A percentile compares a stretch with the other conserved stretches of the same genome.
Evolutionary conservation across 73 alveolate genomes (phyloP).

Genomic region (Paramecium primaurelia): DNA sequence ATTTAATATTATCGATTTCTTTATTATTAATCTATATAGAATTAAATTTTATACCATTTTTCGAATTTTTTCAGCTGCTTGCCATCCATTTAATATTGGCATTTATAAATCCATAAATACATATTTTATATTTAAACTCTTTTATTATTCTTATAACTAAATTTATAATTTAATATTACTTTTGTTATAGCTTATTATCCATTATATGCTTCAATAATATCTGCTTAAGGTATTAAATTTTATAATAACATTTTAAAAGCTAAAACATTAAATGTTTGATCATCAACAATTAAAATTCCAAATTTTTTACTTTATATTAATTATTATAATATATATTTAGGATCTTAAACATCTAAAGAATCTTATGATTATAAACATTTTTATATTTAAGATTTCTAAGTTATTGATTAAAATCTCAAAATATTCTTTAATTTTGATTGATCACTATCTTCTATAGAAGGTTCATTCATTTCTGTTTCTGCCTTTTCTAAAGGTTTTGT

Average conservation of each 20-base stretch:
- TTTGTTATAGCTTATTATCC: slow-evolving; percentile 47
- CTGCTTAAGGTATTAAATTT: neutral
- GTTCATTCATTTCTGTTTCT: neutral
- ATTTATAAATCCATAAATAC: slow-evolving; percentile 48
- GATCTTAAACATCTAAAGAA: neutral
- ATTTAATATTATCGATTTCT: neutral
- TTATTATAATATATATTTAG: neutral
- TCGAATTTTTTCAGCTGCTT: slow-evolving; percentile 25
- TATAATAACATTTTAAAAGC: slow-evolving; percentile 23
- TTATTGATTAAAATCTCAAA: neutral
- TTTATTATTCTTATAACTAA: neutral
- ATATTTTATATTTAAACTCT: neutral
- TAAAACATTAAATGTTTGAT: slow-evolving; percentile 33
- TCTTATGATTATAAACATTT: neutral
- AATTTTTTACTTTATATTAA: neutral
- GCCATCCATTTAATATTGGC: slow-evolving; percentile 59
- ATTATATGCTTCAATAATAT: slow-evolving; percentile 56
- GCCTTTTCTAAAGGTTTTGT: neutral
- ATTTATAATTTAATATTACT: neutral
- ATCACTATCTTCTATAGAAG: neutral
- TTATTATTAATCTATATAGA: neutral
- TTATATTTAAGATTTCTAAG: neutral
- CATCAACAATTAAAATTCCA: slow-evolving; percentile 55
- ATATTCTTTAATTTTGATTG: neutral
- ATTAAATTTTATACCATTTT: neutral